These are phyloP conservation scores for Pseudogymnoascus sp. DNA, from an alignment of 2,329 filamentous ascomycete species.

Conservation along the genomic window DNA sequence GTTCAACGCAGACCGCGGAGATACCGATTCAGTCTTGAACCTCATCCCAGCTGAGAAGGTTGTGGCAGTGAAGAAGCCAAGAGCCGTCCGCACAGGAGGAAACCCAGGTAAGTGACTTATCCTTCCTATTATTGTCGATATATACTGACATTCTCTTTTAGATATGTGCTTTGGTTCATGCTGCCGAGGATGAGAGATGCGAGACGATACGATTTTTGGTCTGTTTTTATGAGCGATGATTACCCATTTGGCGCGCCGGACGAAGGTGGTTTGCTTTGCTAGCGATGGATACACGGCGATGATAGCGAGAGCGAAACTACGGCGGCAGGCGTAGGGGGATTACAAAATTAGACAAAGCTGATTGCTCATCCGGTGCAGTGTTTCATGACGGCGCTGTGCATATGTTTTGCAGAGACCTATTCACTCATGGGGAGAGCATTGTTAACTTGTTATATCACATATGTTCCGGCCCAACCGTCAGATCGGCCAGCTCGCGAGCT, in stretches of 20 bases:
- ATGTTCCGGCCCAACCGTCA: too few relatives aligned
- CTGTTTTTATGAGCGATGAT: not conserved
- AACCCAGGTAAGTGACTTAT: not conserved
- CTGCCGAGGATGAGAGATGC: not conserved
- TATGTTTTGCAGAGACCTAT: not conserved
- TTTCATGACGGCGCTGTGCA: not conserved
- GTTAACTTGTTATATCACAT: not conserved
- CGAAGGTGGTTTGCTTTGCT: constrained; percentile 1
- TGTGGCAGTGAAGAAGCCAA: not conserved
- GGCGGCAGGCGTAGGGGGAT: not conserved
- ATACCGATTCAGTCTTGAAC: not conserved
- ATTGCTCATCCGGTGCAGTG: not conserved
- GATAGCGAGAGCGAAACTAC: not conserved
- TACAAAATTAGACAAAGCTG: not conserved
- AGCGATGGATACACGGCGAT: not conserved
- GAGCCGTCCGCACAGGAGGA: not conserved
- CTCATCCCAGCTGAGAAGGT: not conserved
- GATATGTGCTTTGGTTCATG: constrained; percentile 1
- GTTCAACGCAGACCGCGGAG: not conserved
- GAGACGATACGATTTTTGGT: not conserved
- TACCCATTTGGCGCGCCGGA: not conserved
- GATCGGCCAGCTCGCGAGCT: too few relatives aligned
- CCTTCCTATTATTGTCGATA: not conserved
- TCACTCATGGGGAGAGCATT: not conserved
- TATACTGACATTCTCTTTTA: not conserved